These are phyloP conservation scores for Daedalea quercina DNA, from an alignment of 768 basidiomycete species.

Conservation along the genomic window DNA sequence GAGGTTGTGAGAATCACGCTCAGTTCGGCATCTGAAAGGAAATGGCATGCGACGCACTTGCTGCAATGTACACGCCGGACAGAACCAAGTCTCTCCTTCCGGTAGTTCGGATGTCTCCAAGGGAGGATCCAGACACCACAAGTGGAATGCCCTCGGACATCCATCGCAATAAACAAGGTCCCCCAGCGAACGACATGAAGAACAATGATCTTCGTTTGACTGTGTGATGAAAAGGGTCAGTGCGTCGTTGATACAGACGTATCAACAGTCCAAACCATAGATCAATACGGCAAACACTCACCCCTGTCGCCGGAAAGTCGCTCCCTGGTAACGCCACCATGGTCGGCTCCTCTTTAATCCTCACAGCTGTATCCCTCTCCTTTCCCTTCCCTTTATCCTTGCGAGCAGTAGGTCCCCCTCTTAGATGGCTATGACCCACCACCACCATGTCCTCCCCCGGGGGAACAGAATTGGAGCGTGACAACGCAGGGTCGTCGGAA, in stretches of 20 bases:
- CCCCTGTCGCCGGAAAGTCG: constrained; percentile 27
- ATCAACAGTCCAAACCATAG: neutral
- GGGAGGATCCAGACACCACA: constrained; percentile 95
- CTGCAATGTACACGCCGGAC: constrained; percentile 60
- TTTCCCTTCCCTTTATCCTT: constrained; percentile 45
- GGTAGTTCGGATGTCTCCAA: constrained; percentile 84
- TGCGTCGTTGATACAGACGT: neutral
- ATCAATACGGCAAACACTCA: constrained; percentile 19
- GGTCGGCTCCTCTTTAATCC: constrained; percentile 41
- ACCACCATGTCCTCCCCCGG: constrained; percentile 19
- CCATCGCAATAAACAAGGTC: constrained; percentile 95
- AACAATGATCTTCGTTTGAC: constrained; percentile 81
- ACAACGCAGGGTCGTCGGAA: constrained; percentile 50
- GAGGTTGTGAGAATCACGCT: constrained; percentile 1
- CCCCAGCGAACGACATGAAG: constrained; percentile 75
- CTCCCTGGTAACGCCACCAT: constrained; percentile 29
- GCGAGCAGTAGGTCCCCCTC: constrained; percentile 10
- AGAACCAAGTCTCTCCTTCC: constrained; percentile 71
- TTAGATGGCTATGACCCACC: constrained; percentile 1
- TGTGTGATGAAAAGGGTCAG: constrained; percentile 15
- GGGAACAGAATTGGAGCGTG: constrained; percentile 49
- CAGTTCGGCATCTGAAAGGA: neutral
- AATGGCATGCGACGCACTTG: constrained; percentile 41
- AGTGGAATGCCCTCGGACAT: constrained; percentile 92
- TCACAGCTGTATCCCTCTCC: constrained; percentile 29